A percentile compares a stretch with the other conserved stretches of the same genome.
phyloP scores from a whole-genome alignment of 2,329 filamentous ascomycete genomes.

The Diaporthe longicolla region DNA sequence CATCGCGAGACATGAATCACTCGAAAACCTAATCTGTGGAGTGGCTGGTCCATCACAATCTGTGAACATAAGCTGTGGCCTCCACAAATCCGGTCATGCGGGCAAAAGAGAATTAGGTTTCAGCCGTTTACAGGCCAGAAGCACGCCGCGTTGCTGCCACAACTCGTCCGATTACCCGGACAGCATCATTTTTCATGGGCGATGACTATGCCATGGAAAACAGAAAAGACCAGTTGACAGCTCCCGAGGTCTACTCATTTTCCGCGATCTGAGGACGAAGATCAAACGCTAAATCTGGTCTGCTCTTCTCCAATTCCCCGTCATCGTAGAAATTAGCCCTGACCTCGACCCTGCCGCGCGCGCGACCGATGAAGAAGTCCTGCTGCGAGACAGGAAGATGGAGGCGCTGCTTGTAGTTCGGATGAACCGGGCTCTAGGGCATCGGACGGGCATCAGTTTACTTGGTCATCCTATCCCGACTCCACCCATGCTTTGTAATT shows the following conservation, averaged over 20 bases:
- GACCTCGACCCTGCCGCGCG: constrained; percentile 43
- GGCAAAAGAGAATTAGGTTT: background rate
- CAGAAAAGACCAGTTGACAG: too few relatives aligned
- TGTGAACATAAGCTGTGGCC: background rate
- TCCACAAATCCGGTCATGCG: background rate
- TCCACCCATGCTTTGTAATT: background rate
- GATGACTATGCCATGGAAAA: too few relatives aligned
- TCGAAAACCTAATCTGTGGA: constrained; percentile 1
- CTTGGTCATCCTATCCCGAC: background rate
- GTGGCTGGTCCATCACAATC: background rate
- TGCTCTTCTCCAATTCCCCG: constrained; percentile 39
- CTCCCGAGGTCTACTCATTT: constrained; percentile 1
- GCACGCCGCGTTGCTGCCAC: background rate
- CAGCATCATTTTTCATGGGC: too few relatives aligned
- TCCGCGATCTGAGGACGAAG: constrained; percentile 37
- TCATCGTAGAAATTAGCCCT: constrained; percentile 44
- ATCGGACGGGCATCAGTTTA: background rate
- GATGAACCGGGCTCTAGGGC: constrained; percentile 43
- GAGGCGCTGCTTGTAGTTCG: constrained; percentile 45
- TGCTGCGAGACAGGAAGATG: constrained; percentile 44
- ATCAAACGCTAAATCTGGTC: constrained; percentile 42
- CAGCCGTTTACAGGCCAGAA: background rate
- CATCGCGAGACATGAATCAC: background rate
- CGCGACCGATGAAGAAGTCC: constrained; percentile 43
- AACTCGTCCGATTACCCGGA: background rate